Evolutionary conservation across 345 rosid genomes (phyloP), one percentile per base, ranked within the genome.

Genomic region (Acer saccharum): DNA sequence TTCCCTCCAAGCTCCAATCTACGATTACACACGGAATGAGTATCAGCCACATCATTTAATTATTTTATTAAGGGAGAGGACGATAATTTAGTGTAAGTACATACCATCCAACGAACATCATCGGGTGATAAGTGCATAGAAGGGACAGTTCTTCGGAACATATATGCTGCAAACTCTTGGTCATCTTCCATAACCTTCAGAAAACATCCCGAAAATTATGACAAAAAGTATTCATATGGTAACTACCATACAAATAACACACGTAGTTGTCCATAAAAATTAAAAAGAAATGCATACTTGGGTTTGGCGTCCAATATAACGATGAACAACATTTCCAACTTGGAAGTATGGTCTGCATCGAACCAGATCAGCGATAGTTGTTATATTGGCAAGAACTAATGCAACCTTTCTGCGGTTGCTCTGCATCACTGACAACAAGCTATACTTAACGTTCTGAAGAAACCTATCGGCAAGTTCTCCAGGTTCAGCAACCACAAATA

Each of bases 1-100:
- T 62, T 94, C 99, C 81, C 99, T 89, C 98, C 99, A 96, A 74
- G 97, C 97, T 82, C 99, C 99, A 54, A 88, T 93, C 99, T 94
- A 77, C 44, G 61, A 70, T 52, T 74, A 74, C 35, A 21, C 69
- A 73, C 73, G 55, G 77, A 67, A 10, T 12, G 64, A 27, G 64
- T 63, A 81, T 61, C 61, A 67, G 17, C 71, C 48, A 35, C 35
- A 76, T 71, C 27, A 50, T 52, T 25, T 35, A 4, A 35, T 35
- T 35, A 35, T 35, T 35, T 35, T 8, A 43, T 9, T 9, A 43
- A 8, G 11, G 46, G 46, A 43, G 46, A 7, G 9, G 46, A 43
- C 0, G 11, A 43, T 43, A 43, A 43, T 43, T 48, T 46, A 78
- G 32, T 13, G 29, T 44, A 58, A 71, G 43, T 43, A 73, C 81